Evolutionary conservation across 2,329 filamentous ascomycete species (phyloP).

Genomic region (Rutstroemia sp.): DNA sequence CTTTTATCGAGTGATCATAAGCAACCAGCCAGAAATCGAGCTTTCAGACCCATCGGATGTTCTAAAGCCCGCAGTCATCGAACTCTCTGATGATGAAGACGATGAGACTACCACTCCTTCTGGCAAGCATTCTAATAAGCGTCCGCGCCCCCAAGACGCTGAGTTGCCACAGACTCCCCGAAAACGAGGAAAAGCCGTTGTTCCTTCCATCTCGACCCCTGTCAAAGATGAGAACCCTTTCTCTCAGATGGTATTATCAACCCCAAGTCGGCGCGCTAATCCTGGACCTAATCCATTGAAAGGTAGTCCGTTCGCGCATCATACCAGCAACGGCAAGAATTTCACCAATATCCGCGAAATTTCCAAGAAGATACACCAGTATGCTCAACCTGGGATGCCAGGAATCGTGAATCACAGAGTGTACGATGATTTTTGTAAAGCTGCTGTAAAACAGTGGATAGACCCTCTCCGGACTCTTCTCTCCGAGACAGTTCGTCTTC

Average conservation of each 20-base stretch:
- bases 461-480: constrained; percentile 40
- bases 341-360: constrained; percentile 34
- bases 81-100: no score
- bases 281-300: neutral
- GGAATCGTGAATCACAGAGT: constrained; percentile 52
- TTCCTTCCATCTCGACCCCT: no score
- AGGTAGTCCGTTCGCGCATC: neutral
- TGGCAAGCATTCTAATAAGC: no score
- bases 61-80: no score
- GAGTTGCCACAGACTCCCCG: constrained; percentile 14
- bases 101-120: no score
- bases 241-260: constrained; percentile 26
- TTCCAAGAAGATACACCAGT: constrained; percentile 45
- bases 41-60: no score
- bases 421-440: constrained; percentile 48
- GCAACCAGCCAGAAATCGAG: no score
- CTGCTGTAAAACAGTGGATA: constrained; percentile 53
- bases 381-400: constrained; percentile 51
- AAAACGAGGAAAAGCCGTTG: no score
- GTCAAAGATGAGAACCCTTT: constrained; percentile 25
- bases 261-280: constrained; percentile 16
- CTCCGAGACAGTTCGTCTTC: constrained; percentile 38
- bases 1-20: no score
- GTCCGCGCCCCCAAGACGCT: no score
- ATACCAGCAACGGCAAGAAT: neutral